These are phyloP conservation scores for Leccinum pachyderme DNA, from an alignment of 1,284 basidiomycete genomes.

Conservation along the genomic window DNA sequence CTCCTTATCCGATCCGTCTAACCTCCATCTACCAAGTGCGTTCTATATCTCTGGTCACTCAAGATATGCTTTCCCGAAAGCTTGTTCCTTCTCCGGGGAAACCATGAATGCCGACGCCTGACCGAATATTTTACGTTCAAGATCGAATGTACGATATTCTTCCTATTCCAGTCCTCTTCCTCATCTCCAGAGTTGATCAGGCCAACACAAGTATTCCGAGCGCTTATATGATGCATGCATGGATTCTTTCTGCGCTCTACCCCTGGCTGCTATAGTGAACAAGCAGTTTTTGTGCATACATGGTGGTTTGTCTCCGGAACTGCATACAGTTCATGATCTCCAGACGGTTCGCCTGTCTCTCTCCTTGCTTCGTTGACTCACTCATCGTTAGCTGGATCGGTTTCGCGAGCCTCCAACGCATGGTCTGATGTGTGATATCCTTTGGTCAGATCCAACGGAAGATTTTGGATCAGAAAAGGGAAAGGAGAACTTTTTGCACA, in stretches of 20 bases:
- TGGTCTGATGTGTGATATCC: slow-evolving; percentile 92
- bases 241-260: slow-evolving; percentile 90
- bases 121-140: slow-evolving; percentile 91
- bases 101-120: slow-evolving; percentile 86
- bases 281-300: slow-evolving; percentile 97
- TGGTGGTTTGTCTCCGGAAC: slow-evolving; percentile 87
- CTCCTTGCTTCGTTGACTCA: background rate
- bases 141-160: slow-evolving; percentile 65
- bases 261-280: slow-evolving; percentile 93
- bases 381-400: slow-evolving; percentile 69
- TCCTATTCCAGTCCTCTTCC: slow-evolving; percentile 21
- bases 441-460: slow-evolving; percentile 94
- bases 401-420: slow-evolving; percentile 94
- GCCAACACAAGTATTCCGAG: slow-evolving; percentile 92
- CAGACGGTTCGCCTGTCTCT: slow-evolving; percentile 17
- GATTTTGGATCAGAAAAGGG: slow-evolving; percentile 92
- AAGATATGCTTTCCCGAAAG: slow-evolving; percentile 93
- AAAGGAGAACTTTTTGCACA: slow-evolving; percentile 83
- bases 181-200: slow-evolving; percentile 36
- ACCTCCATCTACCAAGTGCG: slow-evolving; percentile 55
- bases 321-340: slow-evolving; percentile 82
- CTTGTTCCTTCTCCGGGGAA: slow-evolving; percentile 86
- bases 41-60: slow-evolving; percentile 83
- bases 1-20: background rate
- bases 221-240: slow-evolving; percentile 87